Percentiles rank a stretch among this genome's conserved stretches.
These are phyloP conservation scores for Trichoderma citrinoviride DNA, from an alignment of 2,329 filamentous ascomycete species.

Conservation along the genomic window DNA sequence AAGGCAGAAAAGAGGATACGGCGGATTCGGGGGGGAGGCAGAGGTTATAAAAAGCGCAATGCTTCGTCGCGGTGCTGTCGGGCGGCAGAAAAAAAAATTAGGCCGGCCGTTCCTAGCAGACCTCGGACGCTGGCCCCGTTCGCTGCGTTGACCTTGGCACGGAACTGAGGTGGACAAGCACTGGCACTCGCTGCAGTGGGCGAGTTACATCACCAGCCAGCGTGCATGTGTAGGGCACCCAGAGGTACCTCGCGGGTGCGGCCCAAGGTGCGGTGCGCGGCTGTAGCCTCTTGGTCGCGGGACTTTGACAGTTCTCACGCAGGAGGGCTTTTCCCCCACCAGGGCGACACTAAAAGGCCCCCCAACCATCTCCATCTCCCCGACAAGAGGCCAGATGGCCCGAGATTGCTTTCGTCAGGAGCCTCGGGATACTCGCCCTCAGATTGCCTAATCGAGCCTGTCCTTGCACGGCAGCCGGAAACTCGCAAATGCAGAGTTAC, in stretches of 20 bases:
- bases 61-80: constrained; percentile 9
- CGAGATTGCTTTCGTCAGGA: background rate
- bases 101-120: constrained; percentile 23
- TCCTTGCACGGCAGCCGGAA: background rate
- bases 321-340: constrained; percentile 9
- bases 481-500: background rate
- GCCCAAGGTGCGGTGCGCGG: background rate
- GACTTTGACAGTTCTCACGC: background rate
- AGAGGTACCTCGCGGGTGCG: constrained; percentile 9
- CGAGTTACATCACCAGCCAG: constrained; percentile 9
- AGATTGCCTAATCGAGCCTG: constrained; percentile 1
- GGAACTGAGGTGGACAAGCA: constrained; percentile 6
- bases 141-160: constrained; percentile 3
- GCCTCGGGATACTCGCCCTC: background rate
- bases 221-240: background rate
- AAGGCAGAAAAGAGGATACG: constrained; percentile 29
- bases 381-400: constrained; percentile 20
- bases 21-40: constrained; percentile 32
- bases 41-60: constrained; percentile 40
- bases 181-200: background rate
- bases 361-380: constrained; percentile 18
- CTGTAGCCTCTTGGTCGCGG: background rate
- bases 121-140: constrained; percentile 19
- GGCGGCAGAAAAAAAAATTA: constrained; percentile 28
- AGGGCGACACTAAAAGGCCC: background rate